These are phyloP conservation scores for Tolypocladium ovalisporum DNA, from an alignment of 2,329 filamentous ascomycete genomes.

Conservation along the genomic window DNA sequence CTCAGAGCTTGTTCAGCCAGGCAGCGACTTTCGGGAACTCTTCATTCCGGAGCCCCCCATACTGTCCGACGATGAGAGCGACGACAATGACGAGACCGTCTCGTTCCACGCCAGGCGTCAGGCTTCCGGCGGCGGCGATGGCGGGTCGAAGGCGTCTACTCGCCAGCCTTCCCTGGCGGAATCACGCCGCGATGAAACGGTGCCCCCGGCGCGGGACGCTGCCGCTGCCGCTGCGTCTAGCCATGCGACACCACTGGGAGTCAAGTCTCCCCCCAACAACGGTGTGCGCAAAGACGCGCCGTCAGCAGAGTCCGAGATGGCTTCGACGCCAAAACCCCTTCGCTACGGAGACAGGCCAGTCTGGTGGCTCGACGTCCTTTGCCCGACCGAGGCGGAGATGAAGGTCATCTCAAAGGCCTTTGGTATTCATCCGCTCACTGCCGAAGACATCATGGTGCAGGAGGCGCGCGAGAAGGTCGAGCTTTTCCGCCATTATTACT, in stretches of 20 bases:
- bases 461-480: conserved; percentile 98
- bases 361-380: conserved; percentile 92
- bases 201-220: conserved; percentile 19
- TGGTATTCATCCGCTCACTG: conserved; percentile 88
- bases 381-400: conserved; percentile 91
- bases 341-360: conserved; percentile 75
- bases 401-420: conserved; percentile 86
- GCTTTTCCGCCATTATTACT: conserved; percentile 94
- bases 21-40: conserved; percentile 72
- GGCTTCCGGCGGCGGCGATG: conserved; percentile 15
- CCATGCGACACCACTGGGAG: conserved; percentile 34
- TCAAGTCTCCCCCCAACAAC: conserved; percentile 26
- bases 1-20: conserved; percentile 80
- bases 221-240: conserved; percentile 26
- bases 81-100: conserved; percentile 38
- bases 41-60: conserved; percentile 81
- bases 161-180: conserved; percentile 33
- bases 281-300: conserved; percentile 9
- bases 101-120: conserved; percentile 13
- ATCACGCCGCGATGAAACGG: conserved; percentile 14
- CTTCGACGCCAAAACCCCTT: conserved; percentile 29
- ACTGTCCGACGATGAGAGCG: conserved; percentile 62
- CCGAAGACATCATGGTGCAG: conserved; percentile 95
- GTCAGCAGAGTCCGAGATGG: conserved; percentile 7
- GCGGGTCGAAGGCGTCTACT: conserved; percentile 32